Conservation (phyloP, 2,329 filamentous ascomycete genomes). For the Escovopsis weberi region DNA sequence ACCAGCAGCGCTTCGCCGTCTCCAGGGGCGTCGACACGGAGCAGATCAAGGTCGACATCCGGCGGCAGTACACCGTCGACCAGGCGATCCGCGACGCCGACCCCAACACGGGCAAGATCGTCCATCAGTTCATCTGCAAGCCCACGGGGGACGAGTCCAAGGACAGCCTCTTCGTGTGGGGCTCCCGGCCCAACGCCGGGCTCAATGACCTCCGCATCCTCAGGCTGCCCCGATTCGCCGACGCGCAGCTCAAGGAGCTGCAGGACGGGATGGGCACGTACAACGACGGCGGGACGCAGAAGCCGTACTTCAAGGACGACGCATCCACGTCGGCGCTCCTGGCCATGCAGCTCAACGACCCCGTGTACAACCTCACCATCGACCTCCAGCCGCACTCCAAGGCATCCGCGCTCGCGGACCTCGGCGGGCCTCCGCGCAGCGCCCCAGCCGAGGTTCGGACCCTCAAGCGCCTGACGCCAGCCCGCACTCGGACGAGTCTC, state of each 20-base stretch:
- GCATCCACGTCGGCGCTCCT: conserved; percentile 4
- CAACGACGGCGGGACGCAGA: background rate
- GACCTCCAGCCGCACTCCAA: background rate
- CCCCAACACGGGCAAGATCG: background rate
- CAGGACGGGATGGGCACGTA: background rate
- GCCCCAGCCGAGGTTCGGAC: background rate
- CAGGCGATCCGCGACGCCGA: background rate
- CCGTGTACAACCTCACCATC: conserved; percentile 6
- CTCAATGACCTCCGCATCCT: conserved; percentile 3
- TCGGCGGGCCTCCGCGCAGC: background rate
- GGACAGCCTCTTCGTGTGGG: background rate
- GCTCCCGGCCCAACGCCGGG: background rate
- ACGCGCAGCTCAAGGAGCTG: background rate
- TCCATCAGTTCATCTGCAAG: background rate
- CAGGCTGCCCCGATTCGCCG: conserved; percentile 1
- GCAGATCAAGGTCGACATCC: conserved; percentile 6
- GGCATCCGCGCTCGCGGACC: background rate
- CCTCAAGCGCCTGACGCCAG: background rate
- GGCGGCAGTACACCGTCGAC: conserved; percentile 12
- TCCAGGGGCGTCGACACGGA: conserved; percentile 7
- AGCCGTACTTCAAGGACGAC: conserved; percentile 2
- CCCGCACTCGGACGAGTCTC: background rate
- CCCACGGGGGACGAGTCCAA: background rate
- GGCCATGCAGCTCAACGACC: conserved; percentile 7
- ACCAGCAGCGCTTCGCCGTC: conserved; percentile 22